Evolutionary conservation across 2,329 filamentous ascomycete species (phyloP).

Genomic region (Biscogniauxia sp.): DNA sequence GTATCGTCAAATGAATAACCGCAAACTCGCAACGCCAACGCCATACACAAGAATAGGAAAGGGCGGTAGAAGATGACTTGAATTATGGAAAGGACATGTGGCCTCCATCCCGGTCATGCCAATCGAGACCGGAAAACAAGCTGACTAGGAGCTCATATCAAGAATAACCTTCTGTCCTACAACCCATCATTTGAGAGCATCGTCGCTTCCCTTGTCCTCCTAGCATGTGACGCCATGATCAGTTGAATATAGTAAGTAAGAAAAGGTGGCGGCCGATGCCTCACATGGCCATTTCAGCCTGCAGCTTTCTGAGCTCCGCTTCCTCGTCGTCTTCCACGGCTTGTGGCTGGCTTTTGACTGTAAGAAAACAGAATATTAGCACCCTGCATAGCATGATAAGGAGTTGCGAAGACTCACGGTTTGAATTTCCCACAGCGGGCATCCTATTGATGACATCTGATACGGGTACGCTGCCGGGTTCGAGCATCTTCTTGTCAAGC

Average conservation of each 20-base stretch:
- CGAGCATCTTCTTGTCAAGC: constrained; percentile 90
- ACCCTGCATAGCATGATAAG: background rate
- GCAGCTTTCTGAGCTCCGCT: constrained; percentile 86
- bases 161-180: background rate
- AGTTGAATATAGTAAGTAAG: constrained; percentile 10
- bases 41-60: constrained; percentile 19
- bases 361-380: constrained; percentile 17
- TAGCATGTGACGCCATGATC: constrained; percentile 16
- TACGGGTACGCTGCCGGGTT: constrained; percentile 81
- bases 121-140: constrained; percentile 6
- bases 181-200: constrained; percentile 2
- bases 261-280: constrained; percentile 3
- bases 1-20: constrained; percentile 24
- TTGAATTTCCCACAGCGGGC: constrained; percentile 71
- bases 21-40: constrained; percentile 31
- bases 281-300: constrained; percentile 97
- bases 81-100: constrained; percentile 11
- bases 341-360: constrained; percentile 51
- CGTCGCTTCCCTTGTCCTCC: constrained; percentile 11
- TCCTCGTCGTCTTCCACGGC: constrained; percentile 91
- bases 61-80: constrained; percentile 8
- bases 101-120: constrained; percentile 4
- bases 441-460: constrained; percentile 73
- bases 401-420: constrained; percentile 60
- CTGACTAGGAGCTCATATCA: background rate